Evolutionary conservation across 352 stramenopile species (phyloP).

Genomic region (Pythium vanterpoolii): DNA sequence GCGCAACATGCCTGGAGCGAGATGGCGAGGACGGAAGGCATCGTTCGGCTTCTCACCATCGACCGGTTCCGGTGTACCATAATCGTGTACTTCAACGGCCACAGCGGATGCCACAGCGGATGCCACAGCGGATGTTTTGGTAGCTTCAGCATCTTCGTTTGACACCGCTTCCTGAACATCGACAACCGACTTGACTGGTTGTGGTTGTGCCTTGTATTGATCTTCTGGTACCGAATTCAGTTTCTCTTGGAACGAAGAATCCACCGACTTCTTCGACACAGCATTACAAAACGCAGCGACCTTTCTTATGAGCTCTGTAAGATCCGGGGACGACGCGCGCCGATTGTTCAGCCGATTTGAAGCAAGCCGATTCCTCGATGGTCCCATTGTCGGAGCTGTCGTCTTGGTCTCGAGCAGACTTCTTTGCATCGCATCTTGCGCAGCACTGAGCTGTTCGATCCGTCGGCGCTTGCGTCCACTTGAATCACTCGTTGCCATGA

Average conservation of each 20-base stretch:
- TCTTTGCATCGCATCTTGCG: constrained; percentile 36
- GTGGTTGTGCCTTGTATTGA: background rate
- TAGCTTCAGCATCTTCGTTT: background rate
- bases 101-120: too few relatives aligned
- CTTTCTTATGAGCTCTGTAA: constrained; percentile 19
- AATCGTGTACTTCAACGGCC: background rate
- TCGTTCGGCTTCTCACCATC: constrained; percentile 1
- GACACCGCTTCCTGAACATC: background rate
- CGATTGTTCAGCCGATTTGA: background rate
- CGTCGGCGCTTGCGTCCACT: constrained; percentile 32
- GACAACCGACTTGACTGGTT: background rate
- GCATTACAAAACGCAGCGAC: constrained; percentile 13
- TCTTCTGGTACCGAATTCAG: background rate
- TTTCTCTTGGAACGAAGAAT: background rate
- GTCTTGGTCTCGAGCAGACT: background rate
- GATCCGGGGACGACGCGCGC: background rate
- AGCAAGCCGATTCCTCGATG: too few relatives aligned
- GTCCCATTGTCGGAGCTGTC: background rate
- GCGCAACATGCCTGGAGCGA: constrained; percentile 48
- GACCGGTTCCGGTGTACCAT: background rate
- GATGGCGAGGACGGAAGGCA: constrained; percentile 51
- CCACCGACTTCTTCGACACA: constrained; percentile 4
- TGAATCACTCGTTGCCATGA: constrained; percentile 38
- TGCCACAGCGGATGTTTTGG: background rate
- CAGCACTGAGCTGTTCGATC: constrained; percentile 46